Evolutionary conservation across 805 yeast species (phyloP), one percentile per base, ranked within the genome.

Genomic region (Kluyveromyces nonfermentans): DNA sequence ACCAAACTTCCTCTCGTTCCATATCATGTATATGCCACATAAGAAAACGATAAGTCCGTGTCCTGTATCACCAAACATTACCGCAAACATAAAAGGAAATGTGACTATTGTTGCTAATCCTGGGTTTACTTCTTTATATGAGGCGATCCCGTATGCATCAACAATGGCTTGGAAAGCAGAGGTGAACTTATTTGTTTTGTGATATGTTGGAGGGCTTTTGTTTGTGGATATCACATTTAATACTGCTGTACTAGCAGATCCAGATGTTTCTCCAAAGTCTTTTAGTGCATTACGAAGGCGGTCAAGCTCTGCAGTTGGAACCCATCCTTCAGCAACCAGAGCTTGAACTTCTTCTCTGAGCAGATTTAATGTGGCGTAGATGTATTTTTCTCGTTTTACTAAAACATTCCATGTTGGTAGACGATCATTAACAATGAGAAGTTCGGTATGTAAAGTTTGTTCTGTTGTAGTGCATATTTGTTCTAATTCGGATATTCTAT

Each of bases 11-110:
- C 72, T 74, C 64, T 93, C 98, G 60, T 83, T 81, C 40, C 79
- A 50, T 9, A 93, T 88, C 50, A 93, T 69, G 25, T 68, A 64
- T 42, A 78, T 65, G 1, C 94, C 95, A 15, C 87, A 85, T 45
- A 83, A 63, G 43, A 82, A 74, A 63, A 93, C 70, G 39, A 93
- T 76, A 47, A 88, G 75, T 5, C 98, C 98, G 69, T 93, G 98
- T 14, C 98, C 98, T 46, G 89, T 62, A 70, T 93, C 98, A 71
- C 98, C 98, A 71, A 93, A 93, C 98, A 93, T 93, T 56, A 93
- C 83, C 22, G 98, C 97, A 69, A 93, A 93, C 95, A 93, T 85
- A 64, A 93, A 93, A 19, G 98, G 98, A 71, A 93, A 93, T 0
- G 98, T 93, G 20, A 93, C 82, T 38, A 87, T 78, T 1, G 98